phyloP scores from a whole-genome alignment of 2,329 filamentous ascomycete genomes.

The Cladosporium oxysporum region DNA sequence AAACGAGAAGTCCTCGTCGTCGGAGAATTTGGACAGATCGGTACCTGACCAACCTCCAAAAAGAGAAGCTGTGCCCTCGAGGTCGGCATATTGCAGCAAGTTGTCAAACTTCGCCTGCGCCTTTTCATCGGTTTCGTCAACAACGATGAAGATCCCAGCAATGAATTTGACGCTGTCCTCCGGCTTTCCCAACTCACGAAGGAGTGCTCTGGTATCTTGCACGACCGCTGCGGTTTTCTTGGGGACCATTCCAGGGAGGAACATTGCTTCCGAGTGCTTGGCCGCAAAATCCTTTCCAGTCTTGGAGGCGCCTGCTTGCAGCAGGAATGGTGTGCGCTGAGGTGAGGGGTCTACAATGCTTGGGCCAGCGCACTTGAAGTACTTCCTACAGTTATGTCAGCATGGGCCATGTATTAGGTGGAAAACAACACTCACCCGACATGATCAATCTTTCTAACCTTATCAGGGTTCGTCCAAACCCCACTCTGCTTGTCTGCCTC shows the following conservation, averaged over 20 bases:
- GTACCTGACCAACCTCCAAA: constrained; percentile 53
- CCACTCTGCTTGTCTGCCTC: constrained; percentile 59
- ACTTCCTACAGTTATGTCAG: constrained; percentile 29
- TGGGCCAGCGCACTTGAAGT: constrained; percentile 48
- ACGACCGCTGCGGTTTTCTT: constrained; percentile 46
- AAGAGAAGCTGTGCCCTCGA: constrained; percentile 47
- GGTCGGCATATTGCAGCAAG: constrained; percentile 46
- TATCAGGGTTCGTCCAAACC: constrained; percentile 58
- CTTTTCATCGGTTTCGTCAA: constrained; percentile 48
- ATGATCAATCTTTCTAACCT: constrained; percentile 56
- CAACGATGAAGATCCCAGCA: constrained; percentile 46
- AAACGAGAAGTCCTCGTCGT: constrained; percentile 51
- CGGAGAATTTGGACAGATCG: constrained; percentile 45
- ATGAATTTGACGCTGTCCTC: constrained; percentile 47
- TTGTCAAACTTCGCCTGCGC: constrained; percentile 47
- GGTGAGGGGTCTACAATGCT: constrained; percentile 58
- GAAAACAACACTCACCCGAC: constrained; percentile 21
- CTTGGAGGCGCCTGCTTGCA: constrained; percentile 52
- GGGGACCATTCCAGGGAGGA: constrained; percentile 48
- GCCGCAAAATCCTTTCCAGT: constrained; percentile 50
- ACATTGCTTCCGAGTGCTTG: constrained; percentile 49
- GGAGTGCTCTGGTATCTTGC: constrained; percentile 44
- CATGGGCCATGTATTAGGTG: neutral
- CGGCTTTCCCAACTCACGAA: constrained; percentile 42
- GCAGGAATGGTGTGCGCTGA: constrained; percentile 59